Evolutionary conservation across 176 grass and related monocot species (phyloP).

Genomic region (Zizania latifolia): DNA sequence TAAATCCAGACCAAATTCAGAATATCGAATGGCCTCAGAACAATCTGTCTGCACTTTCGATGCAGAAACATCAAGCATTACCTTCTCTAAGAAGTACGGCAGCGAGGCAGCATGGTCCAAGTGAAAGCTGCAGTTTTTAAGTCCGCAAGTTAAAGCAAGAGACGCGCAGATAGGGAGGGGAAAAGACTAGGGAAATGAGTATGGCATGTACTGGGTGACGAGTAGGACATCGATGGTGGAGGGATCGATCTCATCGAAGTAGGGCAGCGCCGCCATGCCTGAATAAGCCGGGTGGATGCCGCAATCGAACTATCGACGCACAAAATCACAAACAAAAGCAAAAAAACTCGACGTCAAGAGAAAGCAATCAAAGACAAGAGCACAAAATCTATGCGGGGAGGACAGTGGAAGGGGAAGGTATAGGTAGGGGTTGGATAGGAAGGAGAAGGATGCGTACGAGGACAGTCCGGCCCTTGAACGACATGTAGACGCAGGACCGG

Average conservation of each 20-base stretch:
- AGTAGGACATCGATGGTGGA: conserved; percentile 91
- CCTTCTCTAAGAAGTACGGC: conserved; percentile 95
- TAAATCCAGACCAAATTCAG: not conserved
- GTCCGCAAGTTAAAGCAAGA: not conserved
- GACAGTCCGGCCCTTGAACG: conserved; percentile 88
- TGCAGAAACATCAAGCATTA: not conserved
- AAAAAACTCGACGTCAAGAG: not conserved
- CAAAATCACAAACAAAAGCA: not conserved
- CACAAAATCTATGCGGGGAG: not conserved
- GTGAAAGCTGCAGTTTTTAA: conserved; percentile 64
- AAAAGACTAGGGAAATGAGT: not conserved
- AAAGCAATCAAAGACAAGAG: not conserved
- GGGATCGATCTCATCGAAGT: conserved; percentile 97
- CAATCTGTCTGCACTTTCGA: too few species aligned
- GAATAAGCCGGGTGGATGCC: conserved; percentile 95
- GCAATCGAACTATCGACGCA: conserved; percentile 65
- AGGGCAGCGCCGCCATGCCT: conserved; percentile 80
- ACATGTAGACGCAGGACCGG: conserved; percentile 95
- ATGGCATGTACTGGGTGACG: conserved; percentile 67
- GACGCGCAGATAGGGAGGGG: not conserved
- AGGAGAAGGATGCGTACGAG: conserved; percentile 31
- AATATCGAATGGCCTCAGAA: not conserved
- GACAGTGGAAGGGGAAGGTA: not conserved
- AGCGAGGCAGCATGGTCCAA: conserved; percentile 94
- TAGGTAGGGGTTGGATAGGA: not conserved